Base-by-base conservation (phyloP, 108 stramenopile species). In the Conticribra guillardii region DNA sequence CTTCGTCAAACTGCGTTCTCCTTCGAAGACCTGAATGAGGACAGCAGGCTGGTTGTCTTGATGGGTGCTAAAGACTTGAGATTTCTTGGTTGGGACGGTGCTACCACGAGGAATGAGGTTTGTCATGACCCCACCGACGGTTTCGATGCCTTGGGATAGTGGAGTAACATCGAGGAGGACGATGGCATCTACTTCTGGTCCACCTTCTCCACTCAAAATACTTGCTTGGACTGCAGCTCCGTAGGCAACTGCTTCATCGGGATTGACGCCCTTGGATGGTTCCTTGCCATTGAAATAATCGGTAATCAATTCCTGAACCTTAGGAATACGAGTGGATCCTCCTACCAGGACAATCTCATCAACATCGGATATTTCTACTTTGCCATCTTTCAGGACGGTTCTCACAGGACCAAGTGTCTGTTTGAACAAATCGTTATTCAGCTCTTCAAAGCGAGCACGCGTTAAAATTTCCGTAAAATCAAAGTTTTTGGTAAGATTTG, bases 271-370 rank as follows among this genome's bases (percentile, higher is more conserved):
- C 83, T 92, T 88, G 64, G 82, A 87, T 29, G 89, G 92, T 76
- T 98, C 97, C 92, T 98, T 98, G 69, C 98, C 98, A 45, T 89
- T 94, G 76, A 97, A 98, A 82, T 81, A 97, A 73, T 98, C 97
- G 65, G 86, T 85, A 62, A 98, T 83, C 67, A 98, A 67, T 53
- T 68, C 50, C 84, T 97, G 96, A 24, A 98, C 90, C 88, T 96
- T 95, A 52, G 97, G 97, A 67, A 97, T 98, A 69, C 97, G 95
- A 29, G 97, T 98, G 67, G 97, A 98, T 60, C 97, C 98, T 41
- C 98, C 98, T 21, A 98, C 98, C 24, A 98, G 87, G 26, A 98
- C 93, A 64, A 98, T 88, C 82, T 97, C 95, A 76, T 98, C 98
- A 53, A 98, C 90, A 79, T 97, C 92, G 54, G 67, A 71, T 87